Percentiles rank a stretch among this genome's conserved stretches.
These are phyloP conservation scores for Rosa persica DNA, from an alignment of 306 rosid species.

Conservation along the genomic window DNA sequence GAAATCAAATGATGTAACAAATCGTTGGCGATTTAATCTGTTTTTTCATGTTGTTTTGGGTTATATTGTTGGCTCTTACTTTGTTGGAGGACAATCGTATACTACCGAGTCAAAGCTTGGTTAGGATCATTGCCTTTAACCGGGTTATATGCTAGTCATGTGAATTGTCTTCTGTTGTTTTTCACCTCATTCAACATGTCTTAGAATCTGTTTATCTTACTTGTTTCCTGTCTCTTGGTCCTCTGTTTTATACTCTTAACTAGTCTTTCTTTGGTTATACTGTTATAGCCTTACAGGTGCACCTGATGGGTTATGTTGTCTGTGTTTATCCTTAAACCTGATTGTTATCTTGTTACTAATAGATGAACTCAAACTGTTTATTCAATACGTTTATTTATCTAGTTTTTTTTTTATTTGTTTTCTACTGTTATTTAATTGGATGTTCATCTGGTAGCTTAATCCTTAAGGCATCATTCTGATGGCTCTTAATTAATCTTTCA, in stretches of 20 bases:
- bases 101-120: too few relatives aligned
- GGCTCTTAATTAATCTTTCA: background rate
- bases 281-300: background rate
- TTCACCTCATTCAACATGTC: too few relatives aligned
- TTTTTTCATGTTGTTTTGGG: background rate
- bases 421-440: background rate
- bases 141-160: too few relatives aligned
- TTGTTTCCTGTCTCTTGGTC: background rate
- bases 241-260: background rate
- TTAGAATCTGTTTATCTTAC: too few relatives aligned
- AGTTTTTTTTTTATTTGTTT: too few relatives aligned
- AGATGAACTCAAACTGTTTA: background rate
- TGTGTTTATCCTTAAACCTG: background rate
- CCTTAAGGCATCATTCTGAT: background rate
- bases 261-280: background rate
- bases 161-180: too few relatives aligned
- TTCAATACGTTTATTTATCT: too few relatives aligned
- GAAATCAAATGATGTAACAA: too few relatives aligned
- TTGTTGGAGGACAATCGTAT: too few relatives aligned
- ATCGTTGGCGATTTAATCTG: too few relatives aligned
- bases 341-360: background rate
- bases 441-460: background rate
- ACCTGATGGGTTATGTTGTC: background rate
- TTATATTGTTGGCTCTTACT: too few relatives aligned
- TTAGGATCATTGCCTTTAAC: too few relatives aligned